phyloP scores from a whole-genome alignment of 352 stramenopile genomes.

The Phytophthora quininea region DNA sequence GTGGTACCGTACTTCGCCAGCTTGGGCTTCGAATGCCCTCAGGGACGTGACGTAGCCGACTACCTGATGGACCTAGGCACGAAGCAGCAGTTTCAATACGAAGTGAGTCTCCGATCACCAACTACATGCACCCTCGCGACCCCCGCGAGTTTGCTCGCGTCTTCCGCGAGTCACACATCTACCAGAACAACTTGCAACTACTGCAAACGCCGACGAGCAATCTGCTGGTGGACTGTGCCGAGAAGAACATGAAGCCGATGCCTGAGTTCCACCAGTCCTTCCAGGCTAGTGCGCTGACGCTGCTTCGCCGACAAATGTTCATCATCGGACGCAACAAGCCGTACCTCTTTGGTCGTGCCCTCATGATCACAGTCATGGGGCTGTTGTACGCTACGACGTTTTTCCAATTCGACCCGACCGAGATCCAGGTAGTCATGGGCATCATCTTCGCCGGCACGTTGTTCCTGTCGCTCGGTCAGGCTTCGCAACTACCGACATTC shows the following conservation, averaged over 20 bases:
- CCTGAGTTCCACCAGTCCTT: slow-evolving; percentile 41
- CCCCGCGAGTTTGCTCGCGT: slow-evolving; percentile 16
- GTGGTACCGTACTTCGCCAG: slow-evolving; percentile 47
- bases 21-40: slow-evolving; percentile 23
- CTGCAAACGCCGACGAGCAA: slow-evolving; percentile 30
- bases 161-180: slow-evolving; percentile 28
- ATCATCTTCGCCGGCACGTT: slow-evolving; percentile 71
- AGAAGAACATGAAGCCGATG: slow-evolving; percentile 59
- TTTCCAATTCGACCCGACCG: slow-evolving; percentile 20
- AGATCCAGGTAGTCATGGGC: slow-evolving; percentile 44
- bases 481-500: slow-evolving; percentile 62
- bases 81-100: slow-evolving; percentile 24
- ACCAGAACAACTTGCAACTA: slow-evolving; percentile 55
- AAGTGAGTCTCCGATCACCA: slow-evolving; percentile 15
- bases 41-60: slow-evolving; percentile 18
- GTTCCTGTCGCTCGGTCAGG: slow-evolving; percentile 60
- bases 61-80: slow-evolving; percentile 30
- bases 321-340: slow-evolving; percentile 37
- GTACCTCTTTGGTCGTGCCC: slow-evolving; percentile 18
- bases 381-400: slow-evolving; percentile 31
- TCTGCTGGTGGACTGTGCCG: background rate
- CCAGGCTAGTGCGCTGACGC: slow-evolving; percentile 42
- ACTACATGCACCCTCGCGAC: slow-evolving; percentile 17
- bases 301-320: slow-evolving; percentile 39
- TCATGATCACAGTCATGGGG: slow-evolving; percentile 30